These are phyloP conservation scores for Cladosporium sp. DNA, from an alignment of 2,329 filamentous ascomycete species.

Conservation along the genomic window DNA sequence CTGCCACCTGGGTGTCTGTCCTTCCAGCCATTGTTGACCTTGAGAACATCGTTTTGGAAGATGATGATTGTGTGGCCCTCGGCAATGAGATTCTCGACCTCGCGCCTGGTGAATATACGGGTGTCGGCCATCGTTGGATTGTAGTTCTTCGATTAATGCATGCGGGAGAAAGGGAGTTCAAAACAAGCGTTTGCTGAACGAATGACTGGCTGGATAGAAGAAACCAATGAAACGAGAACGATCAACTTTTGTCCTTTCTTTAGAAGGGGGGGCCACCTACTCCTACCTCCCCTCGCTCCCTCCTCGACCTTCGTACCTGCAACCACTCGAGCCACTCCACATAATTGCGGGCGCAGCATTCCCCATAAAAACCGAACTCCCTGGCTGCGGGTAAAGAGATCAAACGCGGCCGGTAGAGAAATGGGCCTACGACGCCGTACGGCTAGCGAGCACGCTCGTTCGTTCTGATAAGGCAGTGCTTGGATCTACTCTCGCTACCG, in stretches of 20 bases:
- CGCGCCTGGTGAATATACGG: slow-evolving; percentile 16
- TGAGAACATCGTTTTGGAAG: slow-evolving; percentile 50
- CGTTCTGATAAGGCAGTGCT: not conserved
- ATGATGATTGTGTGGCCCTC: slow-evolving; percentile 54
- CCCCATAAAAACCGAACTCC: slow-evolving; percentile 1
- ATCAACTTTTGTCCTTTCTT: not conserved
- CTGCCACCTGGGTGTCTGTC: slow-evolving; percentile 55
- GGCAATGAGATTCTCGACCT: slow-evolving; percentile 49
- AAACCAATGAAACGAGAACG: not conserved
- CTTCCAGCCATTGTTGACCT: slow-evolving; percentile 55
- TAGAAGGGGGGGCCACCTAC: slow-evolving; percentile 5
- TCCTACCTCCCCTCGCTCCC: not conserved
- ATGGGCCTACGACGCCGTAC: not conserved
- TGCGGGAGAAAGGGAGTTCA: not conserved
- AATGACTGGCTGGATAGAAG: not conserved
- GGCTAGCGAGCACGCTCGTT: not conserved
- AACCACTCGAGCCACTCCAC: no score
- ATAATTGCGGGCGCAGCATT: slow-evolving; percentile 7
- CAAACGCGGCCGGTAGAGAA: not conserved
- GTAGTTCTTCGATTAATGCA: no score
- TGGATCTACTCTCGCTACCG: not conserved
- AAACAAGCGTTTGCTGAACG: not conserved
- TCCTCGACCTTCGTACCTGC: not conserved
- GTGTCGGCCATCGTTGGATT: slow-evolving; percentile 12
- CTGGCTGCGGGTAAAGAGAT: not conserved